A percentile compares a stretch with the other conserved stretches of the same genome.
These are phyloP conservation scores for Posidonia australis DNA, from an alignment of 106 monocot species.

Conservation along the genomic window DNA sequence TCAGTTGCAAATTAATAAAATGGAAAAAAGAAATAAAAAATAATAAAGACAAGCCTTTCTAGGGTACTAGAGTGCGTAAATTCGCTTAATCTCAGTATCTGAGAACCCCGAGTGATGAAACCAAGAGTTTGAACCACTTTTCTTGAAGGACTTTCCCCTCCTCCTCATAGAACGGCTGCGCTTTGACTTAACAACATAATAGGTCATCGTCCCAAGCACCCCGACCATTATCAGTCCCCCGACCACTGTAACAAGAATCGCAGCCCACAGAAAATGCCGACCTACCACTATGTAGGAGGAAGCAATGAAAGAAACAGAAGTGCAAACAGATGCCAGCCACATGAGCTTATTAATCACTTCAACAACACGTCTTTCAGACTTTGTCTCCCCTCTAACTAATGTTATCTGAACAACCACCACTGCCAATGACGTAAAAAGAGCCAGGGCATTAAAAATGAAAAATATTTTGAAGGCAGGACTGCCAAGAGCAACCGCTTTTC, in stretches of 20 bases:
- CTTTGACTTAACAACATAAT: conserved; percentile 30
- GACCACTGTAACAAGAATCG: conserved; percentile 53
- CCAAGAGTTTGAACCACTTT: conserved; percentile 15
- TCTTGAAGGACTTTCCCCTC: conserved; percentile 9
- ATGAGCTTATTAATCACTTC: conserved; percentile 82
- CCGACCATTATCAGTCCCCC: conserved; percentile 45
- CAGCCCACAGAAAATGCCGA: conserved; percentile 44
- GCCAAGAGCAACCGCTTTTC: conserved; percentile 38
- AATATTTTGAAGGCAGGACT: conserved; percentile 50
- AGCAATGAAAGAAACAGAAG: conserved; percentile 51
- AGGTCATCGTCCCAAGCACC: conserved; percentile 63
- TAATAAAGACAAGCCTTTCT: neutral
- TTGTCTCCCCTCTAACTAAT: conserved; percentile 57
- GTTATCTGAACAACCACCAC: conserved; percentile 80
- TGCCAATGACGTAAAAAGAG: conserved; percentile 73
- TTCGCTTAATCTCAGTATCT: conserved; percentile 12
- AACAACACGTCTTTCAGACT: conserved; percentile 53
- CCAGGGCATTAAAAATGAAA: conserved; percentile 57
- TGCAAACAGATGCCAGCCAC: conserved; percentile 70
- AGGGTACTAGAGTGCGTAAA: conserved; percentile 10
- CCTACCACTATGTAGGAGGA: conserved; percentile 67
- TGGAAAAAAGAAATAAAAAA: neutral
- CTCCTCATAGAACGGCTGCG: conserved; percentile 14
- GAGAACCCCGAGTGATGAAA: conserved; percentile 9
- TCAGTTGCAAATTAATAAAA: neutral